Base-by-base conservation (phyloP, 352 stramenopile species). In the Pythium aquatile region DNA sequence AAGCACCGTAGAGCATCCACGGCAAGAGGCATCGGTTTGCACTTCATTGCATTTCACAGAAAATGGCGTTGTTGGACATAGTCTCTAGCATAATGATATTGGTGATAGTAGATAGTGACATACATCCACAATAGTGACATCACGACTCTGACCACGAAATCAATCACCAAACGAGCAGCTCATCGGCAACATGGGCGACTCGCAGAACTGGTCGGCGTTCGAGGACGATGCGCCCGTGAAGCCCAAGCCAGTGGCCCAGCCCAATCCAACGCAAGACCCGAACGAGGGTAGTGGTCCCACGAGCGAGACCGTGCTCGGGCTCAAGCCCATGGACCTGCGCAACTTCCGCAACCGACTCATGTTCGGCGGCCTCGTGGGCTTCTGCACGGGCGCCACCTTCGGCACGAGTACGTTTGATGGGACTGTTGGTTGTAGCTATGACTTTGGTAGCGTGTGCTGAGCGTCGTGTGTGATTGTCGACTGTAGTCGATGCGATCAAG, bases 181-280 rank as follows among this genome's bases (percentile, higher is more conserved):
- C 33, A 33, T 16, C 11, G 35, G 40, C 47, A 53, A 4, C 44
- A 91, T 93, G 84, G 70, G 80, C 44, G 81, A 90, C 70, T 90
- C 81, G 46, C 80, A 93, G 74, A 90, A 90, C 56, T 93, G 84
- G 84, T 87, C 76, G 64, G 85, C 84, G 54, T 93, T 91, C 74
- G 82, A 91, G 32, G 76, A 61, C 78, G 37, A 35, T 14, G n/a
- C 68, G 55, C 44, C 75, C 26, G 61, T 51, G 51, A 55, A 63
- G 66, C 52, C 60, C 8, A 56, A 63, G 48, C n/a, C 37, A 42
- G 37, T 42, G 10, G 40, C 40, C 6, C 53, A 74, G 48, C 16
- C 40, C 16, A 40, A 53, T 32, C 65, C 60, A 24, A 20, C 35
- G 32, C 14, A 59, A 5, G 5, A 60, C n/a, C 9, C 24, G 32